Evolutionary conservation across 2,329 filamentous ascomycete species (phyloP).

Genomic region (Neofusicoccum sp.): DNA sequence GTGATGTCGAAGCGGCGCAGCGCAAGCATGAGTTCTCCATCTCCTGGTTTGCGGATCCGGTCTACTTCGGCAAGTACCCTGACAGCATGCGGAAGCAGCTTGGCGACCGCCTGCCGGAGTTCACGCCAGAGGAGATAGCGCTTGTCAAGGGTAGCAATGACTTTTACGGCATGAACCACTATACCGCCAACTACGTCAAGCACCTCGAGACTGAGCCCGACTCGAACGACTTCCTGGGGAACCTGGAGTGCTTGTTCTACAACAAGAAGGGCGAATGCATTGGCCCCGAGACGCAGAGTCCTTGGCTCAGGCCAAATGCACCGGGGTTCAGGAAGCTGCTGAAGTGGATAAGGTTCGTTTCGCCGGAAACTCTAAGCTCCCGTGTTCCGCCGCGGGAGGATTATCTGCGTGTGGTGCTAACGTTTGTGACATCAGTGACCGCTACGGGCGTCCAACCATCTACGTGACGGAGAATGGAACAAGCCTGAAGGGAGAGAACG

Average conservation of each 20-base stretch:
- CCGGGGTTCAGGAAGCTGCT: slow-evolving; percentile 71
- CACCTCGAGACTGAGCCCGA: slow-evolving; percentile 63
- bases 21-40: slow-evolving; percentile 87
- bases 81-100: slow-evolving; percentile 80
- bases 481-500: slow-evolving; percentile 78
- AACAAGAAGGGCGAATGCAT: slow-evolving; percentile 72
- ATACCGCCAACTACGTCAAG: slow-evolving; percentile 83
- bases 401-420: slow-evolving; percentile 36
- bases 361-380: background rate
- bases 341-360: slow-evolving; percentile 33
- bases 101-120: slow-evolving; percentile 71
- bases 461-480: slow-evolving; percentile 90
- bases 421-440: slow-evolving; percentile 43
- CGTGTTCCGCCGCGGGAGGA: slow-evolving; percentile 55
- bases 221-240: slow-evolving; percentile 68
- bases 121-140: slow-evolving; percentile 67
- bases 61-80: slow-evolving; percentile 82
- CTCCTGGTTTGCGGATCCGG: slow-evolving; percentile 83
- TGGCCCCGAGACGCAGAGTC: slow-evolving; percentile 76
- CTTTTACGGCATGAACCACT: slow-evolving; percentile 95
- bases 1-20: slow-evolving; percentile 71
- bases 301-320: slow-evolving; percentile 76
- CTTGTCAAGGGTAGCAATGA: slow-evolving; percentile 85
- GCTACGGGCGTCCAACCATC: slow-evolving; percentile 74
- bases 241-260: slow-evolving; percentile 69